phyloP scores from a whole-genome alignment of 306 rosid species.

The Acacia melanoxylon region DNA sequence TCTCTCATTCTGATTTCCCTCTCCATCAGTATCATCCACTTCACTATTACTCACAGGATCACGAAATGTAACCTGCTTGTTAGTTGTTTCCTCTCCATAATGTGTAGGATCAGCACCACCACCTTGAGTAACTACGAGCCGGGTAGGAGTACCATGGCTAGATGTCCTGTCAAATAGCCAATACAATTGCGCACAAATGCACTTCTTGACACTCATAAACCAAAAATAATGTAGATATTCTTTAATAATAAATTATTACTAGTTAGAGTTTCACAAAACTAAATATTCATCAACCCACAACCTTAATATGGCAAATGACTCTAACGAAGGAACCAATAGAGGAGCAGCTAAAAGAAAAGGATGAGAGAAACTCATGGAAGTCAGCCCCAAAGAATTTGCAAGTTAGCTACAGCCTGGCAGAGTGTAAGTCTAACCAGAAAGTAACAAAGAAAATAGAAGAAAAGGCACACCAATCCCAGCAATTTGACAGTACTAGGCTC shows the following conservation, averaged over 20 bases:
- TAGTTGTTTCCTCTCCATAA: slow-evolving; percentile 64
- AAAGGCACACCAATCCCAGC: neutral
- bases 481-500: neutral
- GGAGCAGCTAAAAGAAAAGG: neutral
- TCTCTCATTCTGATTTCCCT: slow-evolving; percentile 67
- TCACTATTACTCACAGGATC: slow-evolving; percentile 72
- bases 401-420: neutral
- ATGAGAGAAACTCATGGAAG: neutral
- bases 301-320: neutral
- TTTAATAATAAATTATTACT: slow-evolving; percentile 9
- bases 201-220: neutral
- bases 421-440: neutral
- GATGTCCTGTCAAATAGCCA: slow-evolving; percentile 50
- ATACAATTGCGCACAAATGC: slow-evolving; percentile 39
- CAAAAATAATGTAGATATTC: neutral
- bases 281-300: slow-evolving; percentile 9
- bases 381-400: neutral
- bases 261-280: slow-evolving; percentile 10
- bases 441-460: neutral
- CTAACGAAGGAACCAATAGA: slow-evolving; percentile 29
- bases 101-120: slow-evolving; percentile 40
- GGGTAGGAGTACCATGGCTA: slow-evolving; percentile 42
- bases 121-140: slow-evolving; percentile 42
- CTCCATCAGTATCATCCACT: slow-evolving; percentile 67
- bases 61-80: slow-evolving; percentile 87